Base-by-base conservation (phyloP, 495 filamentous ascomycete genomes). In the Ramalina peruviana region DNA sequence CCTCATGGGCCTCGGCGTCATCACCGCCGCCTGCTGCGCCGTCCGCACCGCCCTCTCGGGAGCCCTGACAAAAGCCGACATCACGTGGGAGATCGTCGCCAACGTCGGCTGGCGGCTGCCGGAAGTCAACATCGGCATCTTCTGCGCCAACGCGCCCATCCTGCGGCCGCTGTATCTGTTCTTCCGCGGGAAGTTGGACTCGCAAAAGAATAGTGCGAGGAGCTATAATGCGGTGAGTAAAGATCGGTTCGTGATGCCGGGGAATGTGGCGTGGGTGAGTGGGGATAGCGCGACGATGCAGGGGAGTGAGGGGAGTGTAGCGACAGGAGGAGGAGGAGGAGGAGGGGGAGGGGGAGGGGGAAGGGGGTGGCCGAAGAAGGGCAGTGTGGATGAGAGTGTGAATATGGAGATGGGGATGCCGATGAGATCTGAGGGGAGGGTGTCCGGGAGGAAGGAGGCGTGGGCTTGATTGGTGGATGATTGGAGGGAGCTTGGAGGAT, bases 1-100 rank as follows among this genome's bases (percentile, higher is more conserved):
- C 15, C 43, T 67, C 6, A 67, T 70, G 67, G 60, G 67, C 5
- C 57, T 65, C 3, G 62, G 65, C 19, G 42, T 67, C 5, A 58
- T 70, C 65, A 57, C 55, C 11, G 55, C 55, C 19, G 40, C 45
- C 25, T 57, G 55, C 19, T 53, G 50, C 36, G 44, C 47, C 1
- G 51, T 57, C 6, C 55, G 55, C 10, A 57, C 51, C 10, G 55
- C 33, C 13, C 30, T 57, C 16, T 54, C 51, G 4, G 51, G 51
- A 36, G 36, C 39, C 17, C 7, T 51, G 2, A 48, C 48, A 4
- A 40, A 49, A 21, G 40, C 42, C 16, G 49, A 50, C 33, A n/a
- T 49, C 19, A 49, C 48, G 3, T 55, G 54, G 47, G 54, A 47
- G 10, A 48, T 42, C 11, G 40, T 40, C 25, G 11, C 55, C 23